Base-by-base conservation (phyloP, 371 early-diverging fungal species). In the Basidiobolus meristosporus region DNA sequence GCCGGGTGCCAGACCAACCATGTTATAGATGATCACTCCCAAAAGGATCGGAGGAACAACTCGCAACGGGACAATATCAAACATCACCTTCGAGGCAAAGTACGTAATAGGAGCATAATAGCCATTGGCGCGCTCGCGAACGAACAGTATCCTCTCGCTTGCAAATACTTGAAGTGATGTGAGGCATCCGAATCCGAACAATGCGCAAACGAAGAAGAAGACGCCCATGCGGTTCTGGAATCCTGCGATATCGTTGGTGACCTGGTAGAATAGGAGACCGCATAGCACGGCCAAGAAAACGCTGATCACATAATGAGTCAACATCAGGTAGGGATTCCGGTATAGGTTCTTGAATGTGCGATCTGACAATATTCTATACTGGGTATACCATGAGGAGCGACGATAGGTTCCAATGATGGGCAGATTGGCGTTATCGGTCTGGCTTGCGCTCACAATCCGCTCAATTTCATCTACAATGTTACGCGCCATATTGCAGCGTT, bases 181-280 rank as follows among this genome's bases (percentile, higher is more conserved):
- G 21, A 84, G 45, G 39, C 82, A 76, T 40, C 70, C 68, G 52
- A 88, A 83, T 2, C 81, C 89, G 41, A 88, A 69, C 14, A 84
- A 48, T 0, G 83, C 77, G 40, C 75, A 78, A 42, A 81, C 70
- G 46, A 88, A 84, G 55, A 88, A 85, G 52, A 84, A 72, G 18
- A 75, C 52, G 9, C 89, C 89, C 69, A 82, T 70, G 19, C 89
- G 67, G 48, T 88, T 88, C 54, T 88, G 85, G 57, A 84, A 81
- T 11, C 89, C 85, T 1, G 78, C 70, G 36, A 91, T 66, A 16
- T 81, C 73, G 44, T 72, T 72, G 14, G 77, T 71, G 4, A 87
- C 73, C 31, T 77, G 70, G 53, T 75, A 90, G 41, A 77, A 90
- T 23, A 88, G 50, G 0, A 75, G 60, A n/a, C 91, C 91, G 41